phyloP scores from a whole-genome alignment of 2,329 filamentous ascomycete species.

The Colletotrichum higginsianum region DNA sequence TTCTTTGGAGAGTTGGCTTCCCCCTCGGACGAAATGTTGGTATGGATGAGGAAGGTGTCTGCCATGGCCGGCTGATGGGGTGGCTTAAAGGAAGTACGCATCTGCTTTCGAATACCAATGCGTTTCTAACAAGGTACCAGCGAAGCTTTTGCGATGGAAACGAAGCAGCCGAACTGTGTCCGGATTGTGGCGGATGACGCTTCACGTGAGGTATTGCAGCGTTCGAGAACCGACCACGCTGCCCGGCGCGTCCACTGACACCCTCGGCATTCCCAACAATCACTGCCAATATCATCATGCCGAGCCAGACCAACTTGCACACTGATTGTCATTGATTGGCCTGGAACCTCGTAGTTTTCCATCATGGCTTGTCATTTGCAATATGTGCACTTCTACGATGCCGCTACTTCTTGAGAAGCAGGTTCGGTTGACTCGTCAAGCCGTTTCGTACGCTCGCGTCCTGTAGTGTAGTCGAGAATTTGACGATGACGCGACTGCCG shows the following conservation, averaged over 20 bases:
- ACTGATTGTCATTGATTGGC: background rate
- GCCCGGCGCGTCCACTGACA: too few species aligned
- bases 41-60: background rate
- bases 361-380: background rate
- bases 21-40: background rate
- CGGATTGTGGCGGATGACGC: too few species aligned
- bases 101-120: too few species aligned
- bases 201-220: background rate
- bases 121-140: background rate
- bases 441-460: background rate
- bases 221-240: too few species aligned
- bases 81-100: background rate
- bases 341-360: too few species aligned
- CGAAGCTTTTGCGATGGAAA: background rate
- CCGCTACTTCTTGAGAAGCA: too few species aligned
- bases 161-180: background rate
- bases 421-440: background rate
- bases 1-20: background rate
- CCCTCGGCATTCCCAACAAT: too few species aligned
- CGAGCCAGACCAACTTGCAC: too few species aligned
- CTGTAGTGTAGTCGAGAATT: background rate
- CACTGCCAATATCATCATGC: too few species aligned
- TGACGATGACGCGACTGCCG: background rate
- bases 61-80: background rate
- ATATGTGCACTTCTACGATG: too few species aligned